These are phyloP conservation scores for Hypomyces rosellus DNA, from an alignment of 2,329 filamentous ascomycete genomes.

Conservation along the genomic window DNA sequence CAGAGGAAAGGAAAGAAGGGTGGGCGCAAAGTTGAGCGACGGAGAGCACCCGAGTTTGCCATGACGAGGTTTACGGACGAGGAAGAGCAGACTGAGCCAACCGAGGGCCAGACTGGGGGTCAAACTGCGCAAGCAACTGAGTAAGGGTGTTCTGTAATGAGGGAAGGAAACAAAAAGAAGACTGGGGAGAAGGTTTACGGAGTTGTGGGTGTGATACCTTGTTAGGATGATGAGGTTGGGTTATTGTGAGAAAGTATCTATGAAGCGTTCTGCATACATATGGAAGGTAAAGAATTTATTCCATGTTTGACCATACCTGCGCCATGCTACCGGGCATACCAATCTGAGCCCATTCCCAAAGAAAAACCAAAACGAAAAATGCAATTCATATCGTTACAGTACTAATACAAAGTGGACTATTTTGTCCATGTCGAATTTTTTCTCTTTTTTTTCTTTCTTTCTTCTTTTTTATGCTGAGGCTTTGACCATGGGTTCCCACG, in stretches of 20 bases:
- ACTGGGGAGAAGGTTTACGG: constrained; percentile 1
- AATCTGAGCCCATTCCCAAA: background rate
- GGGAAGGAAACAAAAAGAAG: background rate
- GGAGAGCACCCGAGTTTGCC: constrained; percentile 45
- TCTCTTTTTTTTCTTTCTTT: too few species aligned
- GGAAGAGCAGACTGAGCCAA: constrained; percentile 35
- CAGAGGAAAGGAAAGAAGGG: constrained; percentile 31
- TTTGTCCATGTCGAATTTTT: background rate
- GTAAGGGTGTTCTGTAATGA: constrained; percentile 17
- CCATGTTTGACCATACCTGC: background rate
- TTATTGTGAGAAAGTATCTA: constrained; percentile 7
- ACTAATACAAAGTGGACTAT: background rate
- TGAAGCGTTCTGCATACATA: constrained; percentile 7
- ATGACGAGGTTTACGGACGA: constrained; percentile 49
- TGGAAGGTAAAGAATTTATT: constrained; percentile 2
- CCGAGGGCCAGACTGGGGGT: constrained; percentile 7
- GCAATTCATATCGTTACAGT: background rate
- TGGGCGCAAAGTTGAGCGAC: constrained; percentile 23
- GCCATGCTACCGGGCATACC: background rate
- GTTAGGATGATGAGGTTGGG: constrained; percentile 1
- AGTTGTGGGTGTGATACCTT: constrained; percentile 8
- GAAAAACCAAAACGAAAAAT: background rate
- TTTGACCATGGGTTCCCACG: constrained; percentile 39
- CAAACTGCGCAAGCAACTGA: constrained; percentile 18
- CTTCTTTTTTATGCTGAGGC: constrained; percentile 23